Base-by-base conservation (phyloP, 2,329 filamentous ascomycete genomes). In the Trichoderma arundinaceum region DNA sequence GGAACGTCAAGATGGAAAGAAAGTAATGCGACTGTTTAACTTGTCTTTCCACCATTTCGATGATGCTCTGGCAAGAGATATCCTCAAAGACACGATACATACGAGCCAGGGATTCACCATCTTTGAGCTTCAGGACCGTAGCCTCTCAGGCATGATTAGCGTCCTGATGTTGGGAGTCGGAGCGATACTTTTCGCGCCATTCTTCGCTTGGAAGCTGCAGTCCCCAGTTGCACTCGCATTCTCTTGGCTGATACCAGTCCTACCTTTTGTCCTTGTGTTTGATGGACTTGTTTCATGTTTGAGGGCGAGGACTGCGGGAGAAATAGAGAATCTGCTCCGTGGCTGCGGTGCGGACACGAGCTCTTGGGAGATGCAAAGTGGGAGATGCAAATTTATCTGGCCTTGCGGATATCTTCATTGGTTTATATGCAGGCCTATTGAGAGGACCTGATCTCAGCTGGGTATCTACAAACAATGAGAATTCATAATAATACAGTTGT, bases 101-200 rank as follows among this genome's bases (percentile, higher is more conserved):
- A 90, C 85, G 0, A 84, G 86, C 60, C 84, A 90, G 68, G 90
- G 86, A 0, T 89, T 92, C 70, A 88, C 84, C 8, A 90, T 93
- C 67, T 88, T 92, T 68, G 90, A 92, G 77, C 82, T 92, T n/a
- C 90, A 92, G 75, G 87, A 89, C 69, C 85, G 90, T 38, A 81
- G 81, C 15, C 69, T 88, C 1, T 75, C 80, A 2, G 84, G 86
- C 39, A 75, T 89, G 46, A 67, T 89, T 19, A 46, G 84, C 3
- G 80, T 85, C 49, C 76, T 83, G 41, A 70, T 84, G 10, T 80
- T 89, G 65, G 84, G 85, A 7, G 68, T 86, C 46, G 81, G 82
- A 52, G 81, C 84, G 67, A 68, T 88, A 15, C 68, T 83, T 28
- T 72, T 82, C 33, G 83, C 85, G 1, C 86, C 86, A 0, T 78